Base-by-base conservation (phyloP, 2,329 filamentous ascomycete genomes). In the Aspergillus viridinutans region DNA sequence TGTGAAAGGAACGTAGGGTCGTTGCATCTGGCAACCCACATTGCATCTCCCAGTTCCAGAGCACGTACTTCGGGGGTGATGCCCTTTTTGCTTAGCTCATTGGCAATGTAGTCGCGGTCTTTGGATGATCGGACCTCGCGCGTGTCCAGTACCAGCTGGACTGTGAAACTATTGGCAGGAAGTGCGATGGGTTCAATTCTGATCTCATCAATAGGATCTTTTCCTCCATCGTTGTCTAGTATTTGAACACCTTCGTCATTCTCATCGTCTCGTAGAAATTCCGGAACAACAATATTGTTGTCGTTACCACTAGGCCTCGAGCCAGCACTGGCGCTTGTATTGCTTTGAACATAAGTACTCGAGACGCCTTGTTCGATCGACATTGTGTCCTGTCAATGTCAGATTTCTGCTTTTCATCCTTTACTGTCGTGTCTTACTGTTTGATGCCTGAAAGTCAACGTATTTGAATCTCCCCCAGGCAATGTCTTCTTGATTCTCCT, bases 11-110 rank as follows among this genome's bases (percentile, higher is more conserved):
- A 77, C 9, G 72, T 72, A 0, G 84, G 75, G 57, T 90, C 83
- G 63, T 85, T 79, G 65, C 84, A 85, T 69, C 88, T 90, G 43
- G 90, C 90, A 35, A 94, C 81, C 90, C 90, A 94, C 58, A 91
- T 81, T 0, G 85, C 85, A 67, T 94, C 90, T 0, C 90, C 90
- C 1, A 93, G 76, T 60, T 89, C 85, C 32, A 93, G 77, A 4
- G 83, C 80, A 20, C 88, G 83, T 71, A 90, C 85, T 21, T 89
- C 82, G 0, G 88, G 85, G 21, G 76, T 80, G 20, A 89, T 81
- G 0, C 85, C 87, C 61, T 82, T 84, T 62, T 89, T 88, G 10
- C 78, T 75, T 12, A 94, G 81, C 66, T 90, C 85, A 23, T 88
- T 83, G 64, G 88, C 83, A 69, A 93, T 88, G 66, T 92, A 92